Evolutionary conservation across 192 early-diverging fungal species (phyloP), one percentile per base, ranked within the genome.

Genomic region (Linnemannia hyalina): DNA sequence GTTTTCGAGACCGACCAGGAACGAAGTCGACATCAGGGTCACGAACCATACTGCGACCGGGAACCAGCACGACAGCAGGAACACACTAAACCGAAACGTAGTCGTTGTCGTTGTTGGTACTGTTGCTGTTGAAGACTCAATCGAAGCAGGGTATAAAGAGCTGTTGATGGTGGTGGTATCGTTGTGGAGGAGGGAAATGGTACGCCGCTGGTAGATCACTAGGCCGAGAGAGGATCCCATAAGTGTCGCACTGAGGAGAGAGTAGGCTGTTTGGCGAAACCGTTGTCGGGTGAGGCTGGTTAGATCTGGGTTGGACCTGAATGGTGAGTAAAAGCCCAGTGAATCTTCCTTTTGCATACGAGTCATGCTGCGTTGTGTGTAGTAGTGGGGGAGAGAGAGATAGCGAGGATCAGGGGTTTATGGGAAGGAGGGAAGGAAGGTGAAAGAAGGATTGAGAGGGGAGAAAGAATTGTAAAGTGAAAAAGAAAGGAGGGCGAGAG

Each of bases 221-320:
- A 83, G 47, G 20, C 82, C 76, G 36, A 83, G 60, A 0, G 82
- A 83, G 10, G 82, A 73, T 42, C 82, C 82, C 82, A 83, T 83
- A 32, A 83, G 42, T 9, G 75, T 72, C 2, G 82, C 76, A 9
- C 71, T 55, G 10, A 46, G 52, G 49, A 78, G 40, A 6, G 71
- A 78, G 26, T 83, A 83, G 7, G 76, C 70, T 15, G 72, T 69
- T 22, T 78, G 68, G 60, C 38, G 54, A 29, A 83, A 78, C 15
- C 47, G 63, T 38, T 52, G 47, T 11, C 32, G 35, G 26, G 70
- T 72, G 1, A 38, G 46, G 52, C 32, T 23, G 22, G 20, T 29
- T 5, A 73, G 46, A 76, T 57, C n/a, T 38, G n/a, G 73, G 26
- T 47, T 54, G 26, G 23, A 18, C 44, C 32, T 44, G 60, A 65